Evolutionary conservation across 202 grass and related monocot genomes (phyloP).

Genomic region (Zoysia matrella): DNA sequence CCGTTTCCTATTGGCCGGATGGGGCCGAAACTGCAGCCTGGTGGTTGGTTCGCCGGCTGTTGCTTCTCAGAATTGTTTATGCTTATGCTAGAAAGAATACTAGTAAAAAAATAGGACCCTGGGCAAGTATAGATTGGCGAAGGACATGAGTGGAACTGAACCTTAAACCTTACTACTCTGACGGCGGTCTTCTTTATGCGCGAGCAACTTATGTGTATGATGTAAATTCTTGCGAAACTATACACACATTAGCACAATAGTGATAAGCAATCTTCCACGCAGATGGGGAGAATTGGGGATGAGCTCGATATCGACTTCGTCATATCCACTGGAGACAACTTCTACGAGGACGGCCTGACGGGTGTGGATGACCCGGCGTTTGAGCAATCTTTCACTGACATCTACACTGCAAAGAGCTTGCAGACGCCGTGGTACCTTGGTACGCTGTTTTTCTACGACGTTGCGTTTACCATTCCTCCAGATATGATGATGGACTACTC

Average conservation of each 20-base stretch:
- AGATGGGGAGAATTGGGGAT: slow-evolving; percentile 78
- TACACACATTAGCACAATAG: too few relatives aligned
- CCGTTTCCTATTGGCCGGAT: slow-evolving; percentile 8
- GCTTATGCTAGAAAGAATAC: background rate
- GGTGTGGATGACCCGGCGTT: slow-evolving; percentile 63
- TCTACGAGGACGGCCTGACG: slow-evolving; percentile 67
- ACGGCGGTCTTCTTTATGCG: too few relatives aligned
- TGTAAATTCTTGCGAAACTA: too few relatives aligned
- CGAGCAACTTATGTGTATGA: too few relatives aligned
- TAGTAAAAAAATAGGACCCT: too few relatives aligned
- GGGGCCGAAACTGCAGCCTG: slow-evolving; percentile 8
- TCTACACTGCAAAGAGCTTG: slow-evolving; percentile 71
- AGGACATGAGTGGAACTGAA: too few relatives aligned
- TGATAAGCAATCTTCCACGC: background rate
- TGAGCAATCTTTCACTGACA: slow-evolving; percentile 59
- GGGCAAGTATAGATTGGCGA: too few relatives aligned
- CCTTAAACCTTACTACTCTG: too few relatives aligned
- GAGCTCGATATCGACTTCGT: slow-evolving; percentile 73
- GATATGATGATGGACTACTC: background rate
- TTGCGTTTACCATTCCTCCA: background rate
- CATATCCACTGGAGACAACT: slow-evolving; percentile 84
- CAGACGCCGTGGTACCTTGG: slow-evolving; percentile 79
- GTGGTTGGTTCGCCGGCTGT: slow-evolving; percentile 27
- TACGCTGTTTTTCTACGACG: slow-evolving; percentile 13
- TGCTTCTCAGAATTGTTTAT: slow-evolving; percentile 3